Base-by-base conservation (phyloP, 371 early-diverging fungal genomes). In the Sporodiniella umbellata region DNA sequence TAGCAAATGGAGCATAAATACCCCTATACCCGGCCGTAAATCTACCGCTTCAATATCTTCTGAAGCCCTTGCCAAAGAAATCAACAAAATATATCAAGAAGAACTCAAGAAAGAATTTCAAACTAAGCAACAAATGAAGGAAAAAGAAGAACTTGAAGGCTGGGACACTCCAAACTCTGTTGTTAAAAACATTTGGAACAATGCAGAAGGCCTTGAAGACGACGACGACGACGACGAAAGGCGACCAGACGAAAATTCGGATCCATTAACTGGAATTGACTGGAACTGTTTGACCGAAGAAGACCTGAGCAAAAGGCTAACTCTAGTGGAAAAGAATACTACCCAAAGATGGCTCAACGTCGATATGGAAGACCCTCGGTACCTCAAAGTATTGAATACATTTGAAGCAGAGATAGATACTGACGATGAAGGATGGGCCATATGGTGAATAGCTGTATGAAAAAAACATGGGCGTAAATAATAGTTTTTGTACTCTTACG, bases 271-370 rank as follows among this genome's bases (percentile, higher is more conserved):
- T 8, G 53, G 61, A 10, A 72, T 75, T 28, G 51, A 75, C 38
- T 75, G 75, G 75, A 39, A 51, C 11, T 58, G 43, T 3, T 25
- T 75, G 12, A 67, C 67, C 0, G 67, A 66, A 33, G 68, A 71
- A 19, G 75, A 75, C 6, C 21, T 75, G n/a, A 58, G 51, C n/a
- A 60, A 44, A 19, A 35, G 75, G 12, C 21, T 75, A 4, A 51
- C 37, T 1, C 30, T 54, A 10, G 70, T 75, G 1, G 68, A 67
- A 39, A 58, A 65, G 48, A 60, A 64, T n/a, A 69, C 70, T 0
- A 55, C 52, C 0, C 61, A 63, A 40, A 45, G 72, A 26, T 67
- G 72, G 63, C 17, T 71, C n/a, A 67, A 54, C 42, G 58, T 69
- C 0, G 68, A 62, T 18, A 52, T 69, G 40, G 49, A 72, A 30